Evolutionary conservation across 2,329 filamentous ascomycete species (phyloP), one percentile per base, ranked within the genome.

Genomic region (Amauroascus verrucosus): DNA sequence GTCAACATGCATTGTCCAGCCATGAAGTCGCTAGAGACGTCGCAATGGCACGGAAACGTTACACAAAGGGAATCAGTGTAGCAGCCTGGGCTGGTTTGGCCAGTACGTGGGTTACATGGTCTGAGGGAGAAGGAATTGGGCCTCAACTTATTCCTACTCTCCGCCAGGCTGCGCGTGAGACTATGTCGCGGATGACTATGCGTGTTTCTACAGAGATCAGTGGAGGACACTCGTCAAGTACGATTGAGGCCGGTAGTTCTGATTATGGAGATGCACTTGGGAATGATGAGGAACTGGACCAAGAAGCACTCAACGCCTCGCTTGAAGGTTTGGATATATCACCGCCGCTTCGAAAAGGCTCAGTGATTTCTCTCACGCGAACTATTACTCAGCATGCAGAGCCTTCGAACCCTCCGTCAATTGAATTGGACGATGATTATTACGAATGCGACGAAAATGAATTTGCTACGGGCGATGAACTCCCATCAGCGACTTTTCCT

Each of bases 71-170:
- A 5, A 57, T 70, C 32, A 70, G 63, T 43, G 60, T 66, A 20
- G 70, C 69, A 8, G 62, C 63, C 11, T 72, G 70, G 70, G 64
- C 70, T 5, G 65, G 64, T 14, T 40, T 72, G 32, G 67, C 64
- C 14, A 70, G 64, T n/a, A 64, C 66, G 2, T 72, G 69, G 69
- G 63, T 68, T 2, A 65, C 69, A 0, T 65, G 65, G 1, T 63
- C 65, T 20, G 61, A 63, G 16, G 61, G 67, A 35, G 61, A 67
- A 24, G 61, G 67, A 24, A 69, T 70, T 51, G 65, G 65, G 28
- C 68, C 71, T 54, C 64, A 71, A 24, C 52, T 73, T 51, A 70
- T 73, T 41, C 70, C 71, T 2, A 67, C 70, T 11, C 58, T 73
- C 40, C 69, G 69, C 49, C 64, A 64, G 32, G 70, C 69, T n/a